Evolutionary conservation across 768 basidiomycete species (phyloP), one percentile per base, ranked within the genome.

Genomic region (Hericium rajendrae): DNA sequence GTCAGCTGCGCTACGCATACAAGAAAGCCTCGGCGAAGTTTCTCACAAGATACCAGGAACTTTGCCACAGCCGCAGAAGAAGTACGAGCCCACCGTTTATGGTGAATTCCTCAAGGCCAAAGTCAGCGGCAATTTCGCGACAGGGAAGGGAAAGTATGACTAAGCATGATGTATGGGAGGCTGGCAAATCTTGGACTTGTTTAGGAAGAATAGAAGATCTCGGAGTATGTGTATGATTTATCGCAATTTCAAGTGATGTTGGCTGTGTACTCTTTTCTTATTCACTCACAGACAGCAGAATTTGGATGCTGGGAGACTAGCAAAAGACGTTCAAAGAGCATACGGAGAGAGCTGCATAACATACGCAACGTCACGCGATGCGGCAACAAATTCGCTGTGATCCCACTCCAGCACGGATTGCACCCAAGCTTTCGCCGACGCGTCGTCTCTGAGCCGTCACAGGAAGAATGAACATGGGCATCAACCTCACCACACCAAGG

Each of bases 81-180:
- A 40, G 20, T 76, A 78, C 55, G 53, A 77, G 48, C 71, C 83
- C 0, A 76, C 86, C 1, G 69, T 83, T 1, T 94, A 95, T 70
- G 91, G 93, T 3, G 80, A 91, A 5, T 94, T 91, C 68, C 72
- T 94, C 59, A 54, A 81, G 66, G 67, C 66, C 16, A 94, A 94
- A 66, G 89, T 94, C 38, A 78, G 77, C 10, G 78, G 69, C 49
- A 94, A 93, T 66, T 94, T 94, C 70, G 74, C 40, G 73, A 73
- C 11, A 70, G 73, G 65, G 16, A 64, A 66, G 32, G 71, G 71
- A 50, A 69, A 63, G 60, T 70, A 73, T 43, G 67, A 73, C 6
- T 46, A 20, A 18, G 16, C 8, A 18, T 18, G 43, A 46, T 6
- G 32, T 32, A 9, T 32, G 26, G 26, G 0, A 32, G 32, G 32